Percentiles rank a stretch among this genome's conserved stretches.
Conservation (phyloP, 352 stramenopile genomes). For the Phytopythium aichiense region DNA sequence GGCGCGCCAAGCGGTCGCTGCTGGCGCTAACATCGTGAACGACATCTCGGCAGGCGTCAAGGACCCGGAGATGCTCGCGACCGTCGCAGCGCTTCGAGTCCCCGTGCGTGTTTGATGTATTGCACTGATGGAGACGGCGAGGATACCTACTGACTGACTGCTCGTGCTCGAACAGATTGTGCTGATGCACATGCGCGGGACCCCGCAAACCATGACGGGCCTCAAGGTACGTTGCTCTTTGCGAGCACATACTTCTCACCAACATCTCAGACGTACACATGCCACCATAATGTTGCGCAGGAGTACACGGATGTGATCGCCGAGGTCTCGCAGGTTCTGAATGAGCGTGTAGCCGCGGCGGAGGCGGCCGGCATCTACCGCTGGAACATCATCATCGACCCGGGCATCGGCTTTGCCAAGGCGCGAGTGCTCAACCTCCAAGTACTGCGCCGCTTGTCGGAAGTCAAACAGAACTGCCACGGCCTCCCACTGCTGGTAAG, state of each 20-base stretch:
- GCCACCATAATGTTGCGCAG: constrained; percentile 17
- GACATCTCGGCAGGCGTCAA: constrained; percentile 95
- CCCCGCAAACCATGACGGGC: constrained; percentile 93
- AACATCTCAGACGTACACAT: background rate
- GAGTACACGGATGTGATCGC: constrained; percentile 89
- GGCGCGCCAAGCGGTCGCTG: constrained; percentile 84
- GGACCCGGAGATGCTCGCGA: constrained; percentile 90
- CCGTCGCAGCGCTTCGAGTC: constrained; percentile 83
- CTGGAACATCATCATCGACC: constrained; percentile 96
- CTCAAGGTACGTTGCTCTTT: constrained; percentile 46
- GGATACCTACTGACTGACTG: background rate
- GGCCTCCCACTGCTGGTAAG: constrained; percentile 53
- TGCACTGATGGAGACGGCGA: background rate
- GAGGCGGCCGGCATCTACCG: constrained; percentile 83
- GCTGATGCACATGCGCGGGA: constrained; percentile 98
- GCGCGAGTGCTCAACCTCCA: constrained; percentile 87
- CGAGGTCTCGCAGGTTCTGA: constrained; percentile 84
- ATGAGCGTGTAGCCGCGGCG: constrained; percentile 64
- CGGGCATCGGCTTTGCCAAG: constrained; percentile 98
- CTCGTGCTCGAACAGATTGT: constrained; percentile 63
- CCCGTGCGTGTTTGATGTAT: constrained; percentile 31
- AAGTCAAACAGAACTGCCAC: constrained; percentile 42
- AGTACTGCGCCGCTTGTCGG: constrained; percentile 79
- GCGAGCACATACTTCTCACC: background rate
- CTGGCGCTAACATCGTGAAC: constrained; percentile 96